These are phyloP conservation scores for Alloascoidea africana DNA, from an alignment of 805 yeast genomes.

Conservation along the genomic window DNA sequence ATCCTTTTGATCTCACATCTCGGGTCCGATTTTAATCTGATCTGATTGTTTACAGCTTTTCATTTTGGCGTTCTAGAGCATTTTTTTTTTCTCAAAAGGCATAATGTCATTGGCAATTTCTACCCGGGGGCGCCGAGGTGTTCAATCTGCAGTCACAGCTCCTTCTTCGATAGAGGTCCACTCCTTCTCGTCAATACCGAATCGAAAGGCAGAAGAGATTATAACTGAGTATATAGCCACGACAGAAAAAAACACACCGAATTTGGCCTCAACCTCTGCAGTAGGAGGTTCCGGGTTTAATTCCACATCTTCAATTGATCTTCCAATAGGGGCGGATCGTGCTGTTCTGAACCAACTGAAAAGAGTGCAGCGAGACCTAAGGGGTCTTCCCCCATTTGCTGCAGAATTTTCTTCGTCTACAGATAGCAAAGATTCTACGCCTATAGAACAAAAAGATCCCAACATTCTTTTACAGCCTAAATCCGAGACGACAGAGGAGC, in stretches of 20 bases:
- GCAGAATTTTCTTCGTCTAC: slow-evolving; percentile 5
- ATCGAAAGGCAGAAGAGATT: slow-evolving; percentile 12
- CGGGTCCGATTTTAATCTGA: no score
- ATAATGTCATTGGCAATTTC: not conserved
- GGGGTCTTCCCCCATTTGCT: slow-evolving; percentile 63
- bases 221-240: slow-evolving; percentile 16
- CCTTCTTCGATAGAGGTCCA: not conserved
- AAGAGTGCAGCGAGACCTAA: slow-evolving; percentile 61
- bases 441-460: no score
- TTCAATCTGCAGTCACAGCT: not conserved
- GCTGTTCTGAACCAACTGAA: slow-evolving; percentile 45
- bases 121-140: not conserved
- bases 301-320: slow-evolving; percentile 31
- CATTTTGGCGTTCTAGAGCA: no score
- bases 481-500: no score
- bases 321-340: not conserved
- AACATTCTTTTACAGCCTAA: no score
- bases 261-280: slow-evolving; percentile 27
- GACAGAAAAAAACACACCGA: slow-evolving; percentile 25
- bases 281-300: no score
- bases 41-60: no score
- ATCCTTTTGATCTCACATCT: no score
- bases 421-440: no score
- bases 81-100: no score
- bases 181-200: slow-evolving; percentile 4